phyloP scores from a whole-genome alignment of 495 filamentous ascomycete species.

The Aspergillus heteromorphus region DNA sequence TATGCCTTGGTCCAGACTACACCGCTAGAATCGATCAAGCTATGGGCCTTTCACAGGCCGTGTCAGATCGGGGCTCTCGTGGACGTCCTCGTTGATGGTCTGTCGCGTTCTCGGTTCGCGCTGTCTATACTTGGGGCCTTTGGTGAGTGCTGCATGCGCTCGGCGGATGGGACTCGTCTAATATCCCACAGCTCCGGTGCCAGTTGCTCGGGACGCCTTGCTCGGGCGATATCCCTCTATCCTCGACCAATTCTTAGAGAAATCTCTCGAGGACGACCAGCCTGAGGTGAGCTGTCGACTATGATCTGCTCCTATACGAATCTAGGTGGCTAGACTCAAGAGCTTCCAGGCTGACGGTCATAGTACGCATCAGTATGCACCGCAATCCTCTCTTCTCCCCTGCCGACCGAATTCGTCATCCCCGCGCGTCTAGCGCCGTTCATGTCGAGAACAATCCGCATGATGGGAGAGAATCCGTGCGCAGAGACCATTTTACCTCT shows the following conservation, averaged over 20 bases:
- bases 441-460: slow-evolving; percentile 29
- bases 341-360: slow-evolving; percentile 1
- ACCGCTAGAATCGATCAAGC: slow-evolving; percentile 14
- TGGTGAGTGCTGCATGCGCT: slow-evolving; percentile 22
- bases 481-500: slow-evolving; percentile 40
- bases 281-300: slow-evolving; percentile 21
- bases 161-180: not conserved
- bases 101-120: slow-evolving; percentile 36
- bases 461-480: slow-evolving; percentile 30
- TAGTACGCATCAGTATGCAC: slow-evolving; percentile 37
- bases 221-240: slow-evolving; percentile 36
- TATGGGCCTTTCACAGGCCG: slow-evolving; percentile 41
- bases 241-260: slow-evolving; percentile 38
- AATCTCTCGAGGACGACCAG: slow-evolving; percentile 23
- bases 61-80: slow-evolving; percentile 41
- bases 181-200: slow-evolving; percentile 19
- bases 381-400: slow-evolving; percentile 37
- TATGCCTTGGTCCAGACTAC: slow-evolving; percentile 22
- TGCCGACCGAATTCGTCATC: slow-evolving; percentile 26
- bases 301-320: not conserved
- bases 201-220: slow-evolving; percentile 33
- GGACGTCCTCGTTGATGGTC: slow-evolving; percentile 38
- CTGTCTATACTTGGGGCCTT: slow-evolving; percentile 35
- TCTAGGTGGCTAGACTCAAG: not conserved
- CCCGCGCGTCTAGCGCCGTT: slow-evolving; percentile 42